Evolutionary conservation across 257 asterid genomes (phyloP), one percentile per base, ranked within the genome.

Genomic region (Solanum appendiculatum): DNA sequence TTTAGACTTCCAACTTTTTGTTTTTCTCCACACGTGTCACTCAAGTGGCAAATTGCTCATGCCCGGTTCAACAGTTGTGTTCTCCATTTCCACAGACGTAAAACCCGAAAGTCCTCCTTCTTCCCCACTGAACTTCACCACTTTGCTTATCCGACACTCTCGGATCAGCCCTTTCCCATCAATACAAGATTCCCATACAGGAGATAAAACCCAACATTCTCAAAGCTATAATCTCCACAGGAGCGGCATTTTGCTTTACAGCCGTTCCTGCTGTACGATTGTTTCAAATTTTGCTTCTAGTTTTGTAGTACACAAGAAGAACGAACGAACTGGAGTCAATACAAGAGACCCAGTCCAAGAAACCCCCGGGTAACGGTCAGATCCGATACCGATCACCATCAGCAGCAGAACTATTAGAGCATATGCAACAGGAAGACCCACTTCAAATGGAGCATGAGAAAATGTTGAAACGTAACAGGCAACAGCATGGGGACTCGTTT

Each of bases 381-480:
- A 95, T 96, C 94, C 98, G 98, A 63, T 94, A 91, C 85, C 98
- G 99, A 72, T 96, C 99, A 68, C 99, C 99, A 48, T 96, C 99
- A 34, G 98, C 98, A 56, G 92, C 96, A 3, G 99, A 96, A 75
- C 94, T 96, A 9, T 46, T 46, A 78, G 84, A 78, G 8, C 95
- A 94, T 82, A 94, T 93, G 27, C 97, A 93, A 89, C 69, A 78
- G 63, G 84, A 75, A 16, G 54, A 27, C 5, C 84, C 63, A 80
- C 39, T 80, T 80, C 85, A 91, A 89, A 93, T 94, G 98, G 99
- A 95, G 42, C 66, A 80, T 80, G 85, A 80, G 90, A 94, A 95
- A 90, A 88, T 89, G 84, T 51, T 93, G 66, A 96, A 94, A 92
- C 91, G 96, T 9, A 92, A 86, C 86, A 88, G 93, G 27, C 75